Conservation (phyloP, 179 eudicot genomes). For the Drosera spatulata region DNA sequence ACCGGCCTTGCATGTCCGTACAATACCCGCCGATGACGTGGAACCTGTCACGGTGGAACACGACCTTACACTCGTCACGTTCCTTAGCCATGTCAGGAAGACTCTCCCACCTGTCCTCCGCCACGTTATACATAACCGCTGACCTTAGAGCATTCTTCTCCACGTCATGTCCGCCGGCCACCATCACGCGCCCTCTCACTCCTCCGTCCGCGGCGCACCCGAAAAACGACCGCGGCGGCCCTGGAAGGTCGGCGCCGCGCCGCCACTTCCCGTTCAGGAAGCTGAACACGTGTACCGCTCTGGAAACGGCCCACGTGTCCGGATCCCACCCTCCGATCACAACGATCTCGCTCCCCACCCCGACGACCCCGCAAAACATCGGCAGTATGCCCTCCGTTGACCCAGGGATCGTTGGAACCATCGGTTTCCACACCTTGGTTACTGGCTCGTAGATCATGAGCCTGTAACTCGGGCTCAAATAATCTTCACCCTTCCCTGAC, state of each 20-base stretch:
- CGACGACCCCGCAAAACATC: slow-evolving; percentile 53
- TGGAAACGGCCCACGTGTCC: slow-evolving; percentile 34
- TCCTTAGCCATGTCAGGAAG: slow-evolving; percentile 39
- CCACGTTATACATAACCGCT: slow-evolving; percentile 38
- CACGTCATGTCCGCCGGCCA: slow-evolving; percentile 51
- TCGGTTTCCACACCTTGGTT: too few species aligned
- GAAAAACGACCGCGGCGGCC: slow-evolving; percentile 29
- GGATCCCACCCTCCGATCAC: slow-evolving; percentile 81
- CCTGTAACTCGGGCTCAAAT: too few species aligned
- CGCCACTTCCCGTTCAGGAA: slow-evolving; percentile 35
- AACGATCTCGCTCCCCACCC: slow-evolving; percentile 43
- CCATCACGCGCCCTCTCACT: slow-evolving; percentile 18
- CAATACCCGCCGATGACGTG: slow-evolving; percentile 47
- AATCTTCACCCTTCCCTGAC: too few species aligned
- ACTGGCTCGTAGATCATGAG: too few species aligned
- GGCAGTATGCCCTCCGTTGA: slow-evolving; percentile 38
- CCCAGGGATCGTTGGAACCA: slow-evolving; percentile 35
- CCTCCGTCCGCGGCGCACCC: slow-evolving; percentile 32
- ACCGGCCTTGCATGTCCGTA: slow-evolving; percentile 33
- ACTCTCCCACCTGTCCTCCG: slow-evolving; percentile 19
- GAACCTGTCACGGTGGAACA: slow-evolving; percentile 29
- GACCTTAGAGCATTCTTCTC: slow-evolving; percentile 38
- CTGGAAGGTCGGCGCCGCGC: slow-evolving; percentile 43
- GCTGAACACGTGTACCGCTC: slow-evolving; percentile 24
- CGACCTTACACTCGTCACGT: slow-evolving; percentile 39